Conservation (phyloP, 352 stramenopile genomes). For the Phytopythium mirpurense region DNA sequence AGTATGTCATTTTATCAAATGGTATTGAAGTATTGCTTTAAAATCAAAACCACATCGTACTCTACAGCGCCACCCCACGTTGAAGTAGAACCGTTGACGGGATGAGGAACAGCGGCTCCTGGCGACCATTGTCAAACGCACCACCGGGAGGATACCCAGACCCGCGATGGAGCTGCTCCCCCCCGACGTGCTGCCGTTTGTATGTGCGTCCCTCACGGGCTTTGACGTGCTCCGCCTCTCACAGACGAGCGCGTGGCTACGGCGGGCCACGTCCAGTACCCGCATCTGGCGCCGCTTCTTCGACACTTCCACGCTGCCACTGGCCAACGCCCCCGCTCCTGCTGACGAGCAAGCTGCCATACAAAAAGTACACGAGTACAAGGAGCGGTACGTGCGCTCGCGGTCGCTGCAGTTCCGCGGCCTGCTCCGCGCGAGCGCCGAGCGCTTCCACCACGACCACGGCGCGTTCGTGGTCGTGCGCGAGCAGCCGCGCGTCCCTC, state of each 20-base stretch:
- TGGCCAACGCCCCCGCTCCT: background rate
- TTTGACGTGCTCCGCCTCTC: constrained; percentile 6
- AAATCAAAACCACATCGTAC: no score
- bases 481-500: background rate
- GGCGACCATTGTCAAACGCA: constrained; percentile 1
- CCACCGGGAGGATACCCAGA: background rate
- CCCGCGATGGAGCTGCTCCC: constrained; percentile 3
- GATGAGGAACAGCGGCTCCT: background rate
- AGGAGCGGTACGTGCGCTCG: constrained; percentile 2
- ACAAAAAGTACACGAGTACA: no score
- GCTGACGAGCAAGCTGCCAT: background rate
- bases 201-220: constrained; percentile 3
- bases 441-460: constrained; percentile 4
- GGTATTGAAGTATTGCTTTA: background rate
- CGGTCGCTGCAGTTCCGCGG: constrained; percentile 3
- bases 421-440: background rate
- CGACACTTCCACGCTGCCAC: background rate
- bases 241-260: background rate
- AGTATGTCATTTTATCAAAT: background rate
- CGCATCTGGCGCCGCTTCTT: constrained; percentile 6
- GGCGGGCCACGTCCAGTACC: background rate
- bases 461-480: constrained; percentile 5
- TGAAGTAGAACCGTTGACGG: background rate
- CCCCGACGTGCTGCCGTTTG: background rate
- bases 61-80: no score